Evolutionary conservation across 75 land plant genomes (phyloP).

Genomic region (Selaginella tamariscina): DNA sequence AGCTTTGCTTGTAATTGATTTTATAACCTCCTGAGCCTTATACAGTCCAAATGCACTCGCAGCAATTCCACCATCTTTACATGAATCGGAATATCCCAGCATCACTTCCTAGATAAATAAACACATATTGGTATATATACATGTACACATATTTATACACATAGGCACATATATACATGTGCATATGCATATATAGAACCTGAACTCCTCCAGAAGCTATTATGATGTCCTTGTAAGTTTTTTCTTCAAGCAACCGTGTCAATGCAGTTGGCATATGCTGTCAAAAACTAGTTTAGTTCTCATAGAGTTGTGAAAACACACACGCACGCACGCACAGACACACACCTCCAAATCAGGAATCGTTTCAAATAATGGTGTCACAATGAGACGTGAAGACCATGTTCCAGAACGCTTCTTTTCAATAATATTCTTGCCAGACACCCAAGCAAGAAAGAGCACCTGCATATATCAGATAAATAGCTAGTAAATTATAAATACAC

Average conservation of each 20-base stretch:
- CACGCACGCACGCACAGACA: neutral
- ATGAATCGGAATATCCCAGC: constrained; percentile 25
- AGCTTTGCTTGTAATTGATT: constrained; percentile 18
- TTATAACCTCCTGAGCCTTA: constrained; percentile 19
- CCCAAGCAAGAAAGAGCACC: constrained; percentile 23
- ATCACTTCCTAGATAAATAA: constrained; percentile 21
- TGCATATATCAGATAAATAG: neutral
- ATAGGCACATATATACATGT: too few species aligned
- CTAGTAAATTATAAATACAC: too few species aligned
- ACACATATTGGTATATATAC: too few species aligned
- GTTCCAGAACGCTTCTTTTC: constrained; percentile 19
- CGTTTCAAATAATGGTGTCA: constrained; percentile 27
- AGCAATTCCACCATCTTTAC: constrained; percentile 27
- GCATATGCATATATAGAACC: constrained; percentile 7
- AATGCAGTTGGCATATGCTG: constrained; percentile 24
- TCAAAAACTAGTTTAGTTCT: constrained; percentile 1
- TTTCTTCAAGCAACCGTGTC: constrained; percentile 8
- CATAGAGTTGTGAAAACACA: neutral
- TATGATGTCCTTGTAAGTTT: constrained; percentile 15
- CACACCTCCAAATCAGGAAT: constrained; percentile 25
- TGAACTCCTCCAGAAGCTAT: constrained; percentile 24
- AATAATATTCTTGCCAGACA: constrained; percentile 12
- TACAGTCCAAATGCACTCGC: constrained; percentile 24
- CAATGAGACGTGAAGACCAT: constrained; percentile 19
- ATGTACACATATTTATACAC: too few species aligned